phyloP scores from a whole-genome alignment of 495 filamentous ascomycete species.

The Hypoxylon perforatum region DNA sequence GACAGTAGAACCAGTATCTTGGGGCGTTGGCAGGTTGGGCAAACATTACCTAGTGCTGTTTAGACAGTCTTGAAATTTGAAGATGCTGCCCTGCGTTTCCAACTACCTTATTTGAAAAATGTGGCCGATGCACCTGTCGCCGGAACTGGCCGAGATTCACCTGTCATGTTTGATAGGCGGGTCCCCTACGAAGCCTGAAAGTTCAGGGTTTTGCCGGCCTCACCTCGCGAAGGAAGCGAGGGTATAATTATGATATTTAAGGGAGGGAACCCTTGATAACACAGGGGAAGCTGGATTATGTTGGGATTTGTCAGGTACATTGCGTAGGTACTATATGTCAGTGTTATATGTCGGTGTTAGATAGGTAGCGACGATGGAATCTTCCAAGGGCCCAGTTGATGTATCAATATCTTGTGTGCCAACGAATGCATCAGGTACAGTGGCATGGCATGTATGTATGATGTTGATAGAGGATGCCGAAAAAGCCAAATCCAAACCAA shows the following conservation, averaged over 20 bases:
- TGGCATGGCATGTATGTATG: not conserved
- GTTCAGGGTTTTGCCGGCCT: slow-evolving; percentile 20
- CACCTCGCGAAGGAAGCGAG: slow-evolving; percentile 26
- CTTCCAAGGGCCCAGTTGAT: slow-evolving; percentile 4
- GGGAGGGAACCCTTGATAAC: slow-evolving; percentile 18
- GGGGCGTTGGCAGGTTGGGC: slow-evolving; percentile 2
- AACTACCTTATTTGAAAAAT: slow-evolving; percentile 23
- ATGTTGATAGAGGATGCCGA: slow-evolving; percentile 6
- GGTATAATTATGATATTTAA: slow-evolving; percentile 18
- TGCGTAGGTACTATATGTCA: too few species aligned
- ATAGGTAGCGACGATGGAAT: slow-evolving; percentile 15
- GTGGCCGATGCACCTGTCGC: slow-evolving; percentile 18
- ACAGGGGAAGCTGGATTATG: slow-evolving; percentile 25
- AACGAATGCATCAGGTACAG: slow-evolving; percentile 4
- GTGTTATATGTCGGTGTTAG: slow-evolving; percentile 6
- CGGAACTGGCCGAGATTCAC: slow-evolving; percentile 27
- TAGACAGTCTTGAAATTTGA: slow-evolving; percentile 24
- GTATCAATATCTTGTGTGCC: slow-evolving; percentile 5
- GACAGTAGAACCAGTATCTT: slow-evolving; percentile 18
- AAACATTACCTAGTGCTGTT: slow-evolving; percentile 9
- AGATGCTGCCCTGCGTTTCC: slow-evolving; percentile 9
- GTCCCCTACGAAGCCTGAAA: slow-evolving; percentile 15
- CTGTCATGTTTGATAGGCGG: slow-evolving; percentile 37
- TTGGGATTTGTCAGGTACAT: slow-evolving; percentile 11
- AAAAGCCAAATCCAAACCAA: not conserved